Evolutionary conservation across 2,329 filamentous ascomycete species (phyloP).

Genomic region (Dactylella cylindrospora): DNA sequence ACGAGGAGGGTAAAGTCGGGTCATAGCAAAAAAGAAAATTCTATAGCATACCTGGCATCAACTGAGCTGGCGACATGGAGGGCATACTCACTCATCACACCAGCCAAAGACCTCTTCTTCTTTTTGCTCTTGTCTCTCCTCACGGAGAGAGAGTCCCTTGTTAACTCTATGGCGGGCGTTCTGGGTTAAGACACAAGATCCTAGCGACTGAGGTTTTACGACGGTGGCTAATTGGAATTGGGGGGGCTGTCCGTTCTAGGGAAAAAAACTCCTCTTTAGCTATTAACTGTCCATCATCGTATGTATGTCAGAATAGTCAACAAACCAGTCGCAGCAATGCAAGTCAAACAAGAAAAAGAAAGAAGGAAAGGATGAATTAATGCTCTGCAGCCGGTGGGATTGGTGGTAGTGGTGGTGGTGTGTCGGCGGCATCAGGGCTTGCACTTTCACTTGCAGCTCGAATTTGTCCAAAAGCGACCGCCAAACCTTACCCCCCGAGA

Average conservation of each 20-base stretch:
- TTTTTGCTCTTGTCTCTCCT: conserved; percentile 45
- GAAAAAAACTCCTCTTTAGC: too few relatives aligned
- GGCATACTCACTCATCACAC: conserved; percentile 43
- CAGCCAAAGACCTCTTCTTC: conserved; percentile 43
- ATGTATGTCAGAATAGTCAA: too few relatives aligned
- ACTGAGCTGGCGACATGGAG: conserved; percentile 44
- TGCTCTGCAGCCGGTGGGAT: conserved; percentile 23
- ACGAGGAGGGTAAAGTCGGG: conserved; percentile 18
- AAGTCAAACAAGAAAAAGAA: conserved; percentile 29
- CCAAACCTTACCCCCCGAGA: conserved; percentile 40
- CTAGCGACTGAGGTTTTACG: conserved; percentile 33
- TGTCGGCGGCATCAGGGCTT: conserved; percentile 21
- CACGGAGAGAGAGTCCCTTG: conserved; percentile 44
- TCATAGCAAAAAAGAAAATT: too few relatives aligned
- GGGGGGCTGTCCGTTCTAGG: too few relatives aligned
- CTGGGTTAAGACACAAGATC: conserved; percentile 21
- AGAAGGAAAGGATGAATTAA: too few relatives aligned
- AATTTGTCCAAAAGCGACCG: conserved; percentile 19
- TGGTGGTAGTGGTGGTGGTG: conserved; percentile 13
- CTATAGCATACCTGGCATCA: conserved; percentile 43
- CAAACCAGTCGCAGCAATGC: conserved; percentile 18
- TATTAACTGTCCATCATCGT: too few relatives aligned
- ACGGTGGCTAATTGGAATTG: conserved; percentile 27
- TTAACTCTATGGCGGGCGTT: conserved; percentile 40
- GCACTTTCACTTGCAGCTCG: conserved; percentile 43